Base-by-base conservation (phyloP, 2,329 filamentous ascomycete genomes). In the Stenocarpella maydis region DNA sequence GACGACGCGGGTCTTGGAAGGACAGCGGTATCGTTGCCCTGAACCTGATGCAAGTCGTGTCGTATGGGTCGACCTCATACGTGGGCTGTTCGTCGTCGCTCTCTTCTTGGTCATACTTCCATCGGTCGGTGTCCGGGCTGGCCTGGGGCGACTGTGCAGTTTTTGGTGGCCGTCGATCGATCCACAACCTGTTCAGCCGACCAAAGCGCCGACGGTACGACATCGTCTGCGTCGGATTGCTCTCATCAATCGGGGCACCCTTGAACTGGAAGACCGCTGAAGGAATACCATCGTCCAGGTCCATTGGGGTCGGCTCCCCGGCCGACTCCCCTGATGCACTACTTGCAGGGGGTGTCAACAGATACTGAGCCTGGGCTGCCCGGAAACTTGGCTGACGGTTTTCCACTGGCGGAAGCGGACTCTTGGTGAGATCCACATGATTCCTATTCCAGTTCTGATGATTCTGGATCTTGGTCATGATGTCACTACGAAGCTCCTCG, bases 361-460 rank as follows among this genome's bases (percentile, higher is more conserved):
- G 80, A 77, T 91, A 92, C 77, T 92, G 90, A 52, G 90, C 90
- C 76, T 90, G 92, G 58, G 88, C 92, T 55, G 89, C 88, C 72
- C 91, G 87, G 83, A 93, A 95, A 73, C 87, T 87, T 69, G 85
- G 80, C 72, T 91, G 86, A 74, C 84, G 84, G 70, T 93, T 91
- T 76, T 88, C 85, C 52, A 93, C 89, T 26, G 94, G 94, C 63
- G 92, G 93, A 73, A 98, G 87, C 63, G 95, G 94, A 73, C 91
- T 90, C 82, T 91, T 90, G 71, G 95, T 98, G 78, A 94, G 87
- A 82, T 98, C 95, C 75, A 97, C 88, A 83, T 93, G 94, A 77
- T 93, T 92, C 75, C 92, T 87, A 81, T 98, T 98, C 94, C 95
- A 98, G 78, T 92, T 90, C 75, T 92, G 89, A 81, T 98, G 95